Conservation (phyloP, 2,329 filamentous ascomycete species). For the Cercospora sp. region DNA sequence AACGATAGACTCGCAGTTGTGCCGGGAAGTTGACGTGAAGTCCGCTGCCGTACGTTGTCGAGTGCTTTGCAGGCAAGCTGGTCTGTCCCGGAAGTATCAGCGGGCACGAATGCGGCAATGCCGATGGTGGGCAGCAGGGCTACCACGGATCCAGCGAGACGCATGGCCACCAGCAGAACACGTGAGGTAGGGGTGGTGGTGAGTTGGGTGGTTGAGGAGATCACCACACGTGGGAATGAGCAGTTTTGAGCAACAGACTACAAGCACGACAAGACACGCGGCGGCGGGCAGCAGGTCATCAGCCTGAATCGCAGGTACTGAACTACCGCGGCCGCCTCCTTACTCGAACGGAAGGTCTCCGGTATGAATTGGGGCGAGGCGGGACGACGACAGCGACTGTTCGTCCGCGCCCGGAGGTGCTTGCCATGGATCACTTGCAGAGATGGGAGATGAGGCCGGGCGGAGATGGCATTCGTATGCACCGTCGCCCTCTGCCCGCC, state of each 20-base stretch:
- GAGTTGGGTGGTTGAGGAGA: neutral
- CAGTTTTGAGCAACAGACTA: neutral
- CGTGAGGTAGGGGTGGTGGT: neutral
- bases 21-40: neutral
- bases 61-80: slow-evolving; percentile 29
- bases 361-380: neutral
- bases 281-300: neutral
- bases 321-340: neutral
- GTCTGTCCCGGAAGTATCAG: slow-evolving; percentile 32
- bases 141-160: slow-evolving; percentile 15
- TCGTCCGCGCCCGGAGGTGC: too few species aligned
- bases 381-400: neutral
- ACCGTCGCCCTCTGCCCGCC: neutral
- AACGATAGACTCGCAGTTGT: neutral
- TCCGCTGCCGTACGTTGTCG: slow-evolving; percentile 30
- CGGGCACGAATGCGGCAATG: slow-evolving; percentile 28
- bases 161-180: slow-evolving; percentile 12
- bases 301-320: neutral
- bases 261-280: neutral
- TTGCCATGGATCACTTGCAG: neutral
- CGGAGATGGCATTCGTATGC: neutral
- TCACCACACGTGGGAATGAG: slow-evolving; percentile 11
- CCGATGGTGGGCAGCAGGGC: slow-evolving; percentile 13
- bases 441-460: neutral
- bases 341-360: neutral